A percentile compares a stretch with the other conserved stretches of the same genome.
Conservation (phyloP, 768 basidiomycete species). For the Vishniacozyma victoriae region DNA sequence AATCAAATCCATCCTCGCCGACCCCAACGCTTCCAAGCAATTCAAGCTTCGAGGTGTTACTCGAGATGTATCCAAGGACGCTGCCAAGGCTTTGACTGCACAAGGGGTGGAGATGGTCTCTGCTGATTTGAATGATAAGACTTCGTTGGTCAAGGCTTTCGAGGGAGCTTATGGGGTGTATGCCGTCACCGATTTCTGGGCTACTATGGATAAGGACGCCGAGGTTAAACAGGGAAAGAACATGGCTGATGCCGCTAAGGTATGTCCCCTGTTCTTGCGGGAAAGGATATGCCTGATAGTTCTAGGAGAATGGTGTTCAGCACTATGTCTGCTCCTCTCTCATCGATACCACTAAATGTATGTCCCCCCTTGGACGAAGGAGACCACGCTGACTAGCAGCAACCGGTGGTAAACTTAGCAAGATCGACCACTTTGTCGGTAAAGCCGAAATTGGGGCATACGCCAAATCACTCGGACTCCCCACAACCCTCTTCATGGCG, state of each 20-base stretch:
- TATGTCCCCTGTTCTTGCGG: conserved; percentile 1
- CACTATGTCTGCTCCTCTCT: conserved; percentile 8
- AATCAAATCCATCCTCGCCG: conserved; percentile 18
- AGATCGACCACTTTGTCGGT: conserved; percentile 24
- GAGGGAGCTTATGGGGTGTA: conserved; percentile 32
- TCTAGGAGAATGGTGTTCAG: conserved; percentile 3
- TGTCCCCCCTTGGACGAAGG: background rate
- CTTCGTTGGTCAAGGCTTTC: conserved; percentile 21
- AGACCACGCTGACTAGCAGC: conserved; percentile 3
- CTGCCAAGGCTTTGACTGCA: conserved; percentile 11
- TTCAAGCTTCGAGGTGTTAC: conserved; percentile 33
- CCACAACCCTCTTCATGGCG: conserved; percentile 13
- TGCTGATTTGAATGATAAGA: conserved; percentile 22
- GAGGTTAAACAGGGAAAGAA: conserved; percentile 25
- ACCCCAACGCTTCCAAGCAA: conserved; percentile 7
- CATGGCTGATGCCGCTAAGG: conserved; percentile 28
- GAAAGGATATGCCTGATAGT: background rate
- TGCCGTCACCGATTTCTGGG: conserved; percentile 25
- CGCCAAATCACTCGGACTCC: conserved; percentile 13
- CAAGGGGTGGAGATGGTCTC: conserved; percentile 35
- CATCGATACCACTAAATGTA: conserved; percentile 8
- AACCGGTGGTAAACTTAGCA: conserved; percentile 18
- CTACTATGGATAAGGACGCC: background rate
- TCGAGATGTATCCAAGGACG: conserved; percentile 27
- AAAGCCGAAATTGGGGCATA: conserved; percentile 22